These are phyloP conservation scores for Medakamo hakoo DNA, from an alignment of 139 green algal species.

Conservation along the genomic window DNA sequence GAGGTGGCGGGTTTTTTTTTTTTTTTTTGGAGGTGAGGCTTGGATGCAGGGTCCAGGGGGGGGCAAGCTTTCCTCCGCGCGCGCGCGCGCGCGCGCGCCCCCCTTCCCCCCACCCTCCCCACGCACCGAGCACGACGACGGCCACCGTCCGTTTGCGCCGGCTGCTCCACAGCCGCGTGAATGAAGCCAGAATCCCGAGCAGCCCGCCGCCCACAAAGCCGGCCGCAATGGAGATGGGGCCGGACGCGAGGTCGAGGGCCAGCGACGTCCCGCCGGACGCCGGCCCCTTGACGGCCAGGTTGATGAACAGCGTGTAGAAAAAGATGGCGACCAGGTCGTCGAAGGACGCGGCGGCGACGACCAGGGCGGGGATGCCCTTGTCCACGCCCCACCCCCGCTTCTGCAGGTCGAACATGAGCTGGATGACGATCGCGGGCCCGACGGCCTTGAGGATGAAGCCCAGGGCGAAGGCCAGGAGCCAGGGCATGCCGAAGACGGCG, in stretches of 20 bases:
- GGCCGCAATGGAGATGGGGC: slow-evolving; percentile 17
- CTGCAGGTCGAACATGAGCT: slow-evolving; percentile 73
- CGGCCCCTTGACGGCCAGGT: slow-evolving; percentile 30
- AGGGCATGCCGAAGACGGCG: slow-evolving; percentile 23
- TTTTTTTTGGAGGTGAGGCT: background rate
- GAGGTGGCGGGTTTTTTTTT: background rate
- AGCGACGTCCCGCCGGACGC: background rate
- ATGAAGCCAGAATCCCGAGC: slow-evolving; percentile 18
- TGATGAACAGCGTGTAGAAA: slow-evolving; percentile 62
- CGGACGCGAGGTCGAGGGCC: slow-evolving; percentile 11
- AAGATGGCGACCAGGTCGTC: slow-evolving; percentile 76
- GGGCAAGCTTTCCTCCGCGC: background rate
- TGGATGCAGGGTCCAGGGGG: background rate
- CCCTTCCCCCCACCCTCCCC: background rate
- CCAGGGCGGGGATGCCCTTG: slow-evolving; percentile 61
- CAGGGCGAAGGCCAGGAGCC: slow-evolving; percentile 36
- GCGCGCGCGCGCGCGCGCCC: background rate
- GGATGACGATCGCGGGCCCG: slow-evolving; percentile 63
- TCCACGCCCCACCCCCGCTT: slow-evolving; percentile 38
- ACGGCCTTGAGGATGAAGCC: slow-evolving; percentile 82
- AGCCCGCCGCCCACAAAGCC: slow-evolving; percentile 42
- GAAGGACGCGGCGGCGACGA: slow-evolving; percentile 69
- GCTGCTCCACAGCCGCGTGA: slow-evolving; percentile 43
- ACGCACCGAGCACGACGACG: slow-evolving; percentile 18
- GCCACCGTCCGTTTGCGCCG: slow-evolving; percentile 29